Percentiles rank a stretch among this genome's conserved stretches.
phyloP scores from a whole-genome alignment of 2,329 filamentous ascomycete species.

The Epichloe scottii region DNA sequence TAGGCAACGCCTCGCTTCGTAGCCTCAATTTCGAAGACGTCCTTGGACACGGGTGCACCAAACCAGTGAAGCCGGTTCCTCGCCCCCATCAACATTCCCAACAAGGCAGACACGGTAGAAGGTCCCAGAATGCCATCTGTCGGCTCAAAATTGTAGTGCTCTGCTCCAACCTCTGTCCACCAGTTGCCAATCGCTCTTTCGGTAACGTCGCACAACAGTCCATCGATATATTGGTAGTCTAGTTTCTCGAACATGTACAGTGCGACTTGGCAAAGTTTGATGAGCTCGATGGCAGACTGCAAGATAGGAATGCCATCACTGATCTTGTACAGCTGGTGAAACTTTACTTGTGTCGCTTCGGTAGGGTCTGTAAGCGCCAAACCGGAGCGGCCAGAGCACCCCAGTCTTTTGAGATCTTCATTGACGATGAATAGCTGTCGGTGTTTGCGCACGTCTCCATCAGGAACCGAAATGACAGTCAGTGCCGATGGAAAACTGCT shows the following conservation, averaged over 20 bases:
- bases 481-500: constrained; percentile 84
- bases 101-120: constrained; percentile 74
- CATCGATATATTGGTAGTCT: constrained; percentile 80
- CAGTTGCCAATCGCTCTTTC: constrained; percentile 84
- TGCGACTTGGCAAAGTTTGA: constrained; percentile 84
- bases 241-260: constrained; percentile 80
- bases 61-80: constrained; percentile 78
- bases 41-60: constrained; percentile 75
- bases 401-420: constrained; percentile 81
- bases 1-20: constrained; percentile 75
- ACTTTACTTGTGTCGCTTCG: constrained; percentile 76
- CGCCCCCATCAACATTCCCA: constrained; percentile 82
- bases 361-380: constrained; percentile 69
- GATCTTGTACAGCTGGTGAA: constrained; percentile 78
- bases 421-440: constrained; percentile 84
- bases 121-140: constrained; percentile 87
- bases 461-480: constrained; percentile 81
- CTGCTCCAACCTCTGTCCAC: constrained; percentile 89
- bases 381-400: constrained; percentile 81
- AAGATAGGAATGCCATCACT: constrained; percentile 71
- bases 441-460: constrained; percentile 71
- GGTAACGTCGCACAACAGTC: constrained; percentile 83
- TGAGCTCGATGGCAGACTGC: constrained; percentile 71
- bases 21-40: constrained; percentile 74
- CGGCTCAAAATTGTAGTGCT: constrained; percentile 86